phyloP scores from a whole-genome alignment of 1,139 yeast genomes.

The Saccharomyces hybrid region DNA sequence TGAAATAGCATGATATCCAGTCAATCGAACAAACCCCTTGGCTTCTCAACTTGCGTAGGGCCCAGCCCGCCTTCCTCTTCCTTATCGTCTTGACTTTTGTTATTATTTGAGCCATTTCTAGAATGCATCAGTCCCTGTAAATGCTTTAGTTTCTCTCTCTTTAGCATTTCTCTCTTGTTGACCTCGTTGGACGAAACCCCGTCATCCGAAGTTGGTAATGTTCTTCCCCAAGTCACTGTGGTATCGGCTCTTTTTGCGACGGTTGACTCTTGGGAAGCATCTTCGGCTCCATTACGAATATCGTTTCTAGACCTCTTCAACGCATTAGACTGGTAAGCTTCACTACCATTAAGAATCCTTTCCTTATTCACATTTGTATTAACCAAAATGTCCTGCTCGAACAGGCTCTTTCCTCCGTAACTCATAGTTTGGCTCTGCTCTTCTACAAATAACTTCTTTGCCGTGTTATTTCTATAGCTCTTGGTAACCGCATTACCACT shows the following conservation, averaged over 20 bases:
- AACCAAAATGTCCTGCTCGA: background rate
- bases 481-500: background rate
- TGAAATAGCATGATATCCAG: background rate
- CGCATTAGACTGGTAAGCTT: background rate
- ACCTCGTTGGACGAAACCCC: background rate
- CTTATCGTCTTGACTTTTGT: constrained; percentile 2
- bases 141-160: background rate
- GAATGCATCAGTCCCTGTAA: background rate
- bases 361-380: background rate
- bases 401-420: background rate
- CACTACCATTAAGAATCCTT: background rate
- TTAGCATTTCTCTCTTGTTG: background rate
- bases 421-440: constrained; percentile 3
- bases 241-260: background rate
- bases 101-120: background rate
- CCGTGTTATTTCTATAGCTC: constrained; percentile 1
- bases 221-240: background rate
- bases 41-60: constrained; percentile 32
- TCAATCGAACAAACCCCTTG: constrained; percentile 34
- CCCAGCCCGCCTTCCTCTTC: constrained; percentile 27
- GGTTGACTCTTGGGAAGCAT: constrained; percentile 3
- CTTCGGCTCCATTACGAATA: background rate
- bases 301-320: background rate
- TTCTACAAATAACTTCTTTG: constrained; percentile 4
- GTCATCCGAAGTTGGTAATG: background rate